A percentile compares a stretch with the other conserved stretches of the same genome.
Evolutionary conservation across 257 asterid species (phyloP).

Genomic region (Verbena officinalis): DNA sequence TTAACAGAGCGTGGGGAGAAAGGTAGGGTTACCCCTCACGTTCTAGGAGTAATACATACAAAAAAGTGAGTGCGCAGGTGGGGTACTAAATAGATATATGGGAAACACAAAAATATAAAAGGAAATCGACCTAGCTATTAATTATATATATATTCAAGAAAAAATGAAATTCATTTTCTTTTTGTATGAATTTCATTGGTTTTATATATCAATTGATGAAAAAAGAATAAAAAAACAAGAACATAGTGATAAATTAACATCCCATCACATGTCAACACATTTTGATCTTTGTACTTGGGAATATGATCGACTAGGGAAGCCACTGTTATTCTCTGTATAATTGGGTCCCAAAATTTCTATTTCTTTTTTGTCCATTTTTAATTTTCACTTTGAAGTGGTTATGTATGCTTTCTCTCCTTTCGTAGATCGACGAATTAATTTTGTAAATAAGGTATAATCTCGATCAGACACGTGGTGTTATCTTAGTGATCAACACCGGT

Average conservation of each 20-base stretch:
- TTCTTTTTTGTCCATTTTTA: conserved; percentile 9
- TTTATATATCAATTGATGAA: background rate
- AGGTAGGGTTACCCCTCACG: conserved; percentile 62
- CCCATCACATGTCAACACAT: conserved; percentile 46
- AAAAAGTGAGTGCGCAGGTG: conserved; percentile 47
- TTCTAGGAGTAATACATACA: conserved; percentile 47
- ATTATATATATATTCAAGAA: too few species aligned
- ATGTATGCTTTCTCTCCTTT: background rate
- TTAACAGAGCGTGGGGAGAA: conserved; percentile 56
- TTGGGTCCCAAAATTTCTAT: conserved; percentile 33
- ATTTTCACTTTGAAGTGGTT: background rate
- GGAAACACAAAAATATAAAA: background rate
- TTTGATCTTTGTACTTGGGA: conserved; percentile 40
- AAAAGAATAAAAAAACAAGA: conserved; percentile 1
- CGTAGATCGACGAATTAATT: background rate
- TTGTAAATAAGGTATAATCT: too few species aligned
- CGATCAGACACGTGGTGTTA: background rate
- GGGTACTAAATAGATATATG: conserved; percentile 28
- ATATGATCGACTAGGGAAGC: conserved; percentile 42
- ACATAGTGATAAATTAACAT: conserved; percentile 25
- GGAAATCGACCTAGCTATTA: background rate
- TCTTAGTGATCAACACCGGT: too few species aligned
- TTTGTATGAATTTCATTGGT: too few species aligned
- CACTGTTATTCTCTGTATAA: conserved; percentile 47
- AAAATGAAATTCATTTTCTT: background rate